These are phyloP conservation scores for Eutrema yunnanense DNA, from an alignment of 345 rosid species.

Conservation along the genomic window DNA sequence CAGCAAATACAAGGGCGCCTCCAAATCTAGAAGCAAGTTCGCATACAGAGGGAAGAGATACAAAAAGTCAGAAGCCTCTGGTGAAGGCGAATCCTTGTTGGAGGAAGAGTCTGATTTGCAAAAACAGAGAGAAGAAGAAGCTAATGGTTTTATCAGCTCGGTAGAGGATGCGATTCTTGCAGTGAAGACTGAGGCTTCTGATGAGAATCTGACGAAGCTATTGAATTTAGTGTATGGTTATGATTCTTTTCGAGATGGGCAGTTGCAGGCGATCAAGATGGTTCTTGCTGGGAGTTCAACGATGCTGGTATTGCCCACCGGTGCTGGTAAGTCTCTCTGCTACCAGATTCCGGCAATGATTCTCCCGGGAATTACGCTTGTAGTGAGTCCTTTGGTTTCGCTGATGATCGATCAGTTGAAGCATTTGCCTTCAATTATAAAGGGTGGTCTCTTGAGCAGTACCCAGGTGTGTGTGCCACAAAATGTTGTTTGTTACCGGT, in stretches of 20 bases:
- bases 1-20: conserved; percentile 37
- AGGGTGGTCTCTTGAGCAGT: conserved; percentile 72
- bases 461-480: conserved; percentile 50
- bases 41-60: conserved; percentile 46
- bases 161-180: conserved; percentile 51
- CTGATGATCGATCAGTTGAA: conserved; percentile 94
- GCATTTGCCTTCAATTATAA: conserved; percentile 63
- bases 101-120: conserved; percentile 34
- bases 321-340: conserved; percentile 89
- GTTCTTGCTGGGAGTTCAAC: conserved; percentile 57
- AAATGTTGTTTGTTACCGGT: neutral
- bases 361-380: conserved; percentile 66
- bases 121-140: conserved; percentile 23
- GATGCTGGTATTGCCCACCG: conserved; percentile 88
- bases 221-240: conserved; percentile 32
- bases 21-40: conserved; percentile 20
- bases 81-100: conserved; percentile 45
- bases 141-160: conserved; percentile 20
- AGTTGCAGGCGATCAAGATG: conserved; percentile 33
- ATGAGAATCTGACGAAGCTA: conserved; percentile 31
- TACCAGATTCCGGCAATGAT: conserved; percentile 90
- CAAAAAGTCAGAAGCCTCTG: conserved; percentile 23
- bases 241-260: conserved; percentile 33
- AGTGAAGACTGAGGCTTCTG: conserved; percentile 45
- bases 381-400: conserved; percentile 51